Conservation (phyloP, 2,329 filamentous ascomycete genomes). For the Daldinia sp. region DNA sequence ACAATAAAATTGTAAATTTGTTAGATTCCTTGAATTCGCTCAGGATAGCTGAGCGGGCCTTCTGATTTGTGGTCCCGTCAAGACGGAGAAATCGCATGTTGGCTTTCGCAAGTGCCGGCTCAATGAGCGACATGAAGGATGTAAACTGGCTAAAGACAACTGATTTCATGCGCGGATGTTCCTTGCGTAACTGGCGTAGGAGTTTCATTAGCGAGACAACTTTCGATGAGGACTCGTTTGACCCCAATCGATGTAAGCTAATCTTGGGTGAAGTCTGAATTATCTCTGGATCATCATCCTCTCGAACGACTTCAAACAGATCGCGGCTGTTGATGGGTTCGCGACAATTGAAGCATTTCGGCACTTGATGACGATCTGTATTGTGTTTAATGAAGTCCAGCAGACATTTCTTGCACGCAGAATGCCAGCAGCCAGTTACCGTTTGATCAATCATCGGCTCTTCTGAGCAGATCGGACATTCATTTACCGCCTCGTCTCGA, state of each 20-base stretch:
- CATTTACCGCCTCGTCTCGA: constrained; percentile 83
- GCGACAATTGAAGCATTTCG: constrained; percentile 91
- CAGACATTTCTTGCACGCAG: constrained; percentile 93
- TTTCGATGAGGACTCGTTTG: constrained; percentile 83
- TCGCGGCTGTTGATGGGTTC: constrained; percentile 83
- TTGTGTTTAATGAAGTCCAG: constrained; percentile 90
- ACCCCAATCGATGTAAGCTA: constrained; percentile 66
- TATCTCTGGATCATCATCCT: constrained; percentile 68
- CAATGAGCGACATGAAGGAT: constrained; percentile 91
- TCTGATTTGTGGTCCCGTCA: constrained; percentile 90
- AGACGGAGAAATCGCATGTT: constrained; percentile 85
- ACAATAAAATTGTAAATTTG: constrained; percentile 77
- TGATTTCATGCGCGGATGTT: constrained; percentile 77
- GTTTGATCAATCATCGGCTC: constrained; percentile 95
- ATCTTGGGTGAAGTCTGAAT: constrained; percentile 59
- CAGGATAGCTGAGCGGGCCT: constrained; percentile 80
- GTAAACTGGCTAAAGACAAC: constrained; percentile 98
- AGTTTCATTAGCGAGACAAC: constrained; percentile 81
- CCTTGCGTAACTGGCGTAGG: constrained; percentile 72
- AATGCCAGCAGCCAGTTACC: constrained; percentile 97
- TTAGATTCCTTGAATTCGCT: constrained; percentile 70
- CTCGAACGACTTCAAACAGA: constrained; percentile 88
- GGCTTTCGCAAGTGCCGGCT: constrained; percentile 75
- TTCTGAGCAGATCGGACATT: constrained; percentile 94
- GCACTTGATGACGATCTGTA: constrained; percentile 75